These are phyloP conservation scores for Flaveria ramosissima DNA, from an alignment of 129 eudicot species.

Conservation along the genomic window DNA sequence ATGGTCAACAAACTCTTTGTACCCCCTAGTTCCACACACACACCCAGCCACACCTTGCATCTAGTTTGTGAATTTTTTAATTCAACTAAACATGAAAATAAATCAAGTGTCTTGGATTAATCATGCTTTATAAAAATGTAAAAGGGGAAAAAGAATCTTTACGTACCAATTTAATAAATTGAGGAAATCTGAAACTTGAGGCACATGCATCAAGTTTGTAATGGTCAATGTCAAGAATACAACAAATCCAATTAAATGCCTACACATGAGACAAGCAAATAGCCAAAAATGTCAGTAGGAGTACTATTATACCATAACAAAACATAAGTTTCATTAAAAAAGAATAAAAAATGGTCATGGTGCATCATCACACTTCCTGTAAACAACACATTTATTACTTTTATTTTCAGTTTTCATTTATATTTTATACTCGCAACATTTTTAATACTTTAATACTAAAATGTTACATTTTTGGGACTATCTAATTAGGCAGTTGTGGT, in stretches of 20 bases:
- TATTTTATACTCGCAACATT: no score
- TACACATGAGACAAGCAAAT: conserved; percentile 1
- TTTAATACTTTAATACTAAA: no score
- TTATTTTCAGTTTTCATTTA: neutral
- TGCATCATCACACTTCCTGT: conserved; percentile 10
- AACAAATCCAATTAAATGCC: conserved; percentile 52
- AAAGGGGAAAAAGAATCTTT: conserved; percentile 12
- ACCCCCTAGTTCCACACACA: neutral
- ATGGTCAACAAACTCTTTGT: neutral
- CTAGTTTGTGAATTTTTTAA: neutral
- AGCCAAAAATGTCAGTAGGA: neutral
- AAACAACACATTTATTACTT: neutral
- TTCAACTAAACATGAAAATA: neutral
- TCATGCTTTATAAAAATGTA: neutral
- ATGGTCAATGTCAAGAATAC: conserved; percentile 66
- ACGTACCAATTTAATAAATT: conserved; percentile 65
- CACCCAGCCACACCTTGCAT: neutral
- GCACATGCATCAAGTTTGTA: conserved; percentile 51
- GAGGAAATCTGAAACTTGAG: conserved; percentile 60
- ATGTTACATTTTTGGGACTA: neutral
- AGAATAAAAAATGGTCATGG: neutral
- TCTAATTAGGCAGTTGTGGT: neutral
- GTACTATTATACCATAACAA: neutral
- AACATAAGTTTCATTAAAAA: neutral
- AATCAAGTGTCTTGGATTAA: neutral